Conservation (phyloP, 2,329 filamentous ascomycete genomes). For the Fusarium multiceps region DNA sequence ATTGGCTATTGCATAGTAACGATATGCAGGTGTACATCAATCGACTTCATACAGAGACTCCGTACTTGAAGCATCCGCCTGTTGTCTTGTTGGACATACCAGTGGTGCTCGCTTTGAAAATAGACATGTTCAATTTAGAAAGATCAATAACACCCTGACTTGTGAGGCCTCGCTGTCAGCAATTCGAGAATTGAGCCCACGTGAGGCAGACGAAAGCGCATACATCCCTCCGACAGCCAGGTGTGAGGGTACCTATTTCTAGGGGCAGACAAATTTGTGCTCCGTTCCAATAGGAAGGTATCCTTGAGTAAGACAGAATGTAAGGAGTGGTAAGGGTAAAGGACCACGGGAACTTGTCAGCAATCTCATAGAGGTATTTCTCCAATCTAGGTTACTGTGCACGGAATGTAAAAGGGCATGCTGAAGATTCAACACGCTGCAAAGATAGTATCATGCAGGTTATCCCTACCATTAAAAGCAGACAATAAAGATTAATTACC, state of each 20-base stretch:
- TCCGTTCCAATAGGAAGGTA: conserved; percentile 20
- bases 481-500: conserved; percentile 4
- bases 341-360: conserved; percentile 28
- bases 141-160: conserved; percentile 1
- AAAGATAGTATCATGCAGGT: conserved; percentile 34
- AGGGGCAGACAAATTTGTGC: conserved; percentile 34
- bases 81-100: neutral
- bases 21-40: neutral
- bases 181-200: conserved; percentile 32
- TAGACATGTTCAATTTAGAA: neutral
- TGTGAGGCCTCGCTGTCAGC: conserved; percentile 42
- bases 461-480: conserved; percentile 35
- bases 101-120: neutral
- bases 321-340: conserved; percentile 31
- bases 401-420: conserved; percentile 13
- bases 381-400: conserved; percentile 20
- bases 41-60: neutral
- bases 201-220: conserved; percentile 35
- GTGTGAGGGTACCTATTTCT: conserved; percentile 12
- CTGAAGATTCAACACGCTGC: conserved; percentile 7
- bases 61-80: neutral
- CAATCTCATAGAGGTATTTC: conserved; percentile 22
- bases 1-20: neutral
- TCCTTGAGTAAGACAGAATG: conserved; percentile 20
- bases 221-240: conserved; percentile 23